A percentile compares a stretch with the other conserved stretches of the same genome.
phyloP scores from a whole-genome alignment of 148 eudicot genomes.

The Vaccinium macrocarpon region DNA sequence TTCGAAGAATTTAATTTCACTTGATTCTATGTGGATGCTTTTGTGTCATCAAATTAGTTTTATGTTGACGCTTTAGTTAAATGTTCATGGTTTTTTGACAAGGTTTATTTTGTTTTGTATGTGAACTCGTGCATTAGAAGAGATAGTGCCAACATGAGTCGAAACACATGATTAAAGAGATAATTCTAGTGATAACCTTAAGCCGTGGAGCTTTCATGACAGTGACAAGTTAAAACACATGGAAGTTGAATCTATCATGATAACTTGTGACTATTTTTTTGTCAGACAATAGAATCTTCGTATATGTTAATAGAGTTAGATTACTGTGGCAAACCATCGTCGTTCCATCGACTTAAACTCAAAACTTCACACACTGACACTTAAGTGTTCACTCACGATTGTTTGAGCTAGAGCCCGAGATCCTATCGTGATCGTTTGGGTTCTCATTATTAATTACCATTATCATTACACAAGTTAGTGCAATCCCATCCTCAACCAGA shows the following conservation, averaged over 20 bases:
- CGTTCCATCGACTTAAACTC: no score
- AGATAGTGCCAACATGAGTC: background rate
- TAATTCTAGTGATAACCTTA: background rate
- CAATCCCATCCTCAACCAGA: background rate
- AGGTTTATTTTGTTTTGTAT: background rate
- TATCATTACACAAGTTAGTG: background rate
- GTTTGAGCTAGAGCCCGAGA: no score
- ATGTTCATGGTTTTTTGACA: background rate
- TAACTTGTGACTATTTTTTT: no score
- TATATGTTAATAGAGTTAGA: no score
- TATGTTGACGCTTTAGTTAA: background rate
- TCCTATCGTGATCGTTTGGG: background rate
- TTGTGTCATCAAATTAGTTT: background rate
- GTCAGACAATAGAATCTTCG: no score
- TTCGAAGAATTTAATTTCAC: background rate
- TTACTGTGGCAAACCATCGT: no score
- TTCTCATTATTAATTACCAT: background rate
- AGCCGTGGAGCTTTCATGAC: no score
- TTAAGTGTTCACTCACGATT: no score
- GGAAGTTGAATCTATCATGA: background rate
- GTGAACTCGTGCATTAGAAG: background rate
- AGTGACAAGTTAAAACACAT: background rate
- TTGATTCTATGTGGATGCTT: background rate
- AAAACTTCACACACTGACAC: no score
- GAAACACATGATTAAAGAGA: background rate